Evolutionary conservation across 2,329 filamentous ascomycete species (phyloP).

Genomic region (Pseudopyrenochaeta lycopersici): DNA sequence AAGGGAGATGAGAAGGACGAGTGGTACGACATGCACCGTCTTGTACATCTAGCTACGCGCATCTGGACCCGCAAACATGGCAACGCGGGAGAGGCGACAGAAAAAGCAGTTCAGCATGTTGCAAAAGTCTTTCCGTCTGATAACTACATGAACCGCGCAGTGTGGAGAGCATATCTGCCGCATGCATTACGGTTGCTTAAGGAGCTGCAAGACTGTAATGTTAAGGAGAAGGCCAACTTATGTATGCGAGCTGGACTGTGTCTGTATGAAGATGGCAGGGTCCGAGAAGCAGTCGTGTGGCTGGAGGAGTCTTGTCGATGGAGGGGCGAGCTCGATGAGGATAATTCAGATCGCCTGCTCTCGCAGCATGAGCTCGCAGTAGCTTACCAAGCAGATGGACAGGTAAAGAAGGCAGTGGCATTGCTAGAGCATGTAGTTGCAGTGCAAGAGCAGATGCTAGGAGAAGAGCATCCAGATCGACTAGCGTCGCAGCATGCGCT

Average conservation of each 20-base stretch:
- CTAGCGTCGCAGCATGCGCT: too few species aligned
- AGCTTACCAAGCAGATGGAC: too few species aligned
- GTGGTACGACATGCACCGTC: constrained; percentile 9
- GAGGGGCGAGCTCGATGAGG: background rate
- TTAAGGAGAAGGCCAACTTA: background rate
- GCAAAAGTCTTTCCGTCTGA: background rate
- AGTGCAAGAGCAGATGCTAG: too few species aligned
- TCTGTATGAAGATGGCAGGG: background rate
- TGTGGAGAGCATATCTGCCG: constrained; percentile 8
- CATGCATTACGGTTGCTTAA: background rate
- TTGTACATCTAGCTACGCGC: constrained; percentile 8
- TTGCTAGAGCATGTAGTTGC: too few species aligned
- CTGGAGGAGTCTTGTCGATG: background rate
- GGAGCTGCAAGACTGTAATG: background rate
- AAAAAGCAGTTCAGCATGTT: background rate
- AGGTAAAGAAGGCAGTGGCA: too few species aligned
- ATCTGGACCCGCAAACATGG: constrained; percentile 3
- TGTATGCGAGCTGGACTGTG: background rate
- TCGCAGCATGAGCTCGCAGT: too few species aligned
- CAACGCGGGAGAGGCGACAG: background rate
- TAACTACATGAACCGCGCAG: background rate
- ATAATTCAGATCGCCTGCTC: background rate
- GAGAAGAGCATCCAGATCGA: too few species aligned
- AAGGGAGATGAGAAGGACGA: background rate
- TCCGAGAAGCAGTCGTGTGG: background rate